phyloP scores from a whole-genome alignment of 345 rosid genomes.

The Boechera stricta region DNA sequence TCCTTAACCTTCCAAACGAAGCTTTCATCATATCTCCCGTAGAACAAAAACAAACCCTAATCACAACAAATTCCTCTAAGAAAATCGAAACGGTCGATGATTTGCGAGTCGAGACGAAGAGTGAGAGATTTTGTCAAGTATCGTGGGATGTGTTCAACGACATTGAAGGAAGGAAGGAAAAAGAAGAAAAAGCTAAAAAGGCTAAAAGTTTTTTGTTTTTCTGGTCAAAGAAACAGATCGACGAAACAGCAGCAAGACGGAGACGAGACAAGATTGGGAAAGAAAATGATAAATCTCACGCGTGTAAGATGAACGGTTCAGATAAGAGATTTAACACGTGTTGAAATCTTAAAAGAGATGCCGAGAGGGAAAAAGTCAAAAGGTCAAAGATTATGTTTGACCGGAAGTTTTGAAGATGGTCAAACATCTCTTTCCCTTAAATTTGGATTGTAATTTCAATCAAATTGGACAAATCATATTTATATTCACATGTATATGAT shows the following conservation, averaged over 20 bases:
- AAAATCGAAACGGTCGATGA: neutral
- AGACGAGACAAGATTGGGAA: slow-evolving; percentile 34
- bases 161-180: slow-evolving; percentile 21
- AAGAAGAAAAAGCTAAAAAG: slow-evolving; percentile 22
- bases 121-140: slow-evolving; percentile 38
- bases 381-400: slow-evolving; percentile 39
- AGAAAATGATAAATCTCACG: slow-evolving; percentile 20
- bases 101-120: neutral
- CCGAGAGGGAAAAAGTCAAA: slow-evolving; percentile 29
- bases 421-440: slow-evolving; percentile 23
- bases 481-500: too few relatives aligned
- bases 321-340: slow-evolving; percentile 28
- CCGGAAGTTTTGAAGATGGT: slow-evolving; percentile 19
- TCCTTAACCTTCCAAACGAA: slow-evolving; percentile 66
- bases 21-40: slow-evolving; percentile 65
- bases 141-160: slow-evolving; percentile 34
- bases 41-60: slow-evolving; percentile 28
- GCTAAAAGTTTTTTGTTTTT: neutral
- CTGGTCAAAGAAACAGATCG: slow-evolving; percentile 46
- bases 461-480: slow-evolving; percentile 1
- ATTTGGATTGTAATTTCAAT: neutral
- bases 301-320: slow-evolving; percentile 32
- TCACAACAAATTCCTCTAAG: neutral
- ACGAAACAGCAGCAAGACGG: slow-evolving; percentile 32
- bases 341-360: slow-evolving; percentile 15